phyloP scores from a whole-genome alignment of 2,329 filamentous ascomycete species.

The Aspergillus arachidicola region DNA sequence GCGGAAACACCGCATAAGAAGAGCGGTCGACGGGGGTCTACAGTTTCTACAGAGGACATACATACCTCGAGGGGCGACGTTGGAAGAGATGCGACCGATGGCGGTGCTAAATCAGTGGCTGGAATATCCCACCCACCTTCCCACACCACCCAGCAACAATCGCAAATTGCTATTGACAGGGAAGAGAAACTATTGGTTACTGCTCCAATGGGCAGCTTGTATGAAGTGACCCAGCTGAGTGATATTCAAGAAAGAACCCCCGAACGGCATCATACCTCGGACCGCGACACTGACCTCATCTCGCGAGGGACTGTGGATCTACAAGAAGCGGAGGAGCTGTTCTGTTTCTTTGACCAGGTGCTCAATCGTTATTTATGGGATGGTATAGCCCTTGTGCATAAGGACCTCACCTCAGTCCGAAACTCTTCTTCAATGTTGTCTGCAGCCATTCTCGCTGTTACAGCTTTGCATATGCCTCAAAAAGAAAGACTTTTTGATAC shows the following conservation, averaged over 20 bases:
- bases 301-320: constrained; percentile 51
- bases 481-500: constrained; percentile 51
- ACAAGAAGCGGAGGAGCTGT: constrained; percentile 46
- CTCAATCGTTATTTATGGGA: constrained; percentile 46
- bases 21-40: constrained; percentile 36
- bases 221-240: constrained; percentile 51
- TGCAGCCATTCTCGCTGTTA: constrained; percentile 52
- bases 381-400: constrained; percentile 50
- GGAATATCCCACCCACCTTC: constrained; percentile 25
- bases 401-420: constrained; percentile 49
- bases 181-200: constrained; percentile 44
- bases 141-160: constrained; percentile 28
- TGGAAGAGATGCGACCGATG: constrained; percentile 21
- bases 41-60: constrained; percentile 34
- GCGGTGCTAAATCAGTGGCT: constrained; percentile 10
- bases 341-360: constrained; percentile 44
- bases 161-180: constrained; percentile 39
- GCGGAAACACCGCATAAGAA: constrained; percentile 34
- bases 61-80: constrained; percentile 21
- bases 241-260: constrained; percentile 39
- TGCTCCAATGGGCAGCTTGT: constrained; percentile 52
- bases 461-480: constrained; percentile 53
- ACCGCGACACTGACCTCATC: constrained; percentile 52
- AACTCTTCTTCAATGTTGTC: constrained; percentile 49
- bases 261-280: constrained; percentile 33